Percentiles rank a stretch among this genome's conserved stretches.
Conservation (phyloP, 2,329 filamentous ascomycete species). For the Teratosphaeria gauchensis region DNA sequence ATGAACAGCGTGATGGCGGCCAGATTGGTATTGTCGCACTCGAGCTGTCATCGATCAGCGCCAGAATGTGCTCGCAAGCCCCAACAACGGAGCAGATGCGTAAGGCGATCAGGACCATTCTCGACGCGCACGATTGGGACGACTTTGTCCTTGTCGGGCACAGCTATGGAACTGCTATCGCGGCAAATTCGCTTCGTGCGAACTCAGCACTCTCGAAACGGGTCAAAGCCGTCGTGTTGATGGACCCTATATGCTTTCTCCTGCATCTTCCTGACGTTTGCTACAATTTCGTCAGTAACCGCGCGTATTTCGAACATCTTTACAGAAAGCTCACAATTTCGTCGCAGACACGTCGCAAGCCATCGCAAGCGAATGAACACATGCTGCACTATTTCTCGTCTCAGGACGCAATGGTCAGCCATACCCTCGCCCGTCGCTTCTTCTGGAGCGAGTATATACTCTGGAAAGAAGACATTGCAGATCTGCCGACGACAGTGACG, state of each 20-base stretch:
- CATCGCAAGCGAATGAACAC: constrained; percentile 50
- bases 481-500: constrained; percentile 40
- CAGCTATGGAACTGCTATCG: constrained; percentile 50
- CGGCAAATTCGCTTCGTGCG: constrained; percentile 49
- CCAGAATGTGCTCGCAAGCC: constrained; percentile 43
- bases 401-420: constrained; percentile 53
- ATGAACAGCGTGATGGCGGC: neutral
- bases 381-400: constrained; percentile 59
- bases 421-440: constrained; percentile 53
- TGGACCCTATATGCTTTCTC: constrained; percentile 55
- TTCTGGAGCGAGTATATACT: constrained; percentile 61
- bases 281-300: constrained; percentile 47
- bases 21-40: constrained; percentile 53
- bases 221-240: constrained; percentile 41
- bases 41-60: constrained; percentile 53
- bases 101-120: constrained; percentile 43
- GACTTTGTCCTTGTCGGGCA: constrained; percentile 51
- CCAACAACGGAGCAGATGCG: constrained; percentile 43
- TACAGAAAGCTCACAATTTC: neutral
- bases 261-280: constrained; percentile 58
- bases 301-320: neutral
- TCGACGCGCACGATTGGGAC: constrained; percentile 47
- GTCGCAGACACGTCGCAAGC: constrained; percentile 2
- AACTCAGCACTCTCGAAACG: constrained; percentile 28
- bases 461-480: constrained; percentile 54